Conservation (phyloP, 176 grass and related monocot species). For the Eragrostis nindensis region DNA sequence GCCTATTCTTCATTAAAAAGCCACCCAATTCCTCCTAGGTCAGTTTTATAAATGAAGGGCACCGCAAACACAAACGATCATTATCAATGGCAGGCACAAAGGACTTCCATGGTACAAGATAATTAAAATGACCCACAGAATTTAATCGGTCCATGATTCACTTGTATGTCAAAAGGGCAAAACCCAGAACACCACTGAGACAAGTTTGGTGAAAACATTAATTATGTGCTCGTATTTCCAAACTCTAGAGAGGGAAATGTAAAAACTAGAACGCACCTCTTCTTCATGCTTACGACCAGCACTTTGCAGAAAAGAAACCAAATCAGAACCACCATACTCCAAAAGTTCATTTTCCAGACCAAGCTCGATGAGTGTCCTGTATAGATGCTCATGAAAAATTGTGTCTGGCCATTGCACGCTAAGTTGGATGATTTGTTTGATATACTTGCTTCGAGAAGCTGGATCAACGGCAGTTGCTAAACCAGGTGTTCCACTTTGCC, state of each 20-base stretch:
- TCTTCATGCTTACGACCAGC: constrained; percentile 68
- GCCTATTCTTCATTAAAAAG: neutral
- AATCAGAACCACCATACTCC: constrained; percentile 92
- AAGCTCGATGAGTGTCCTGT: constrained; percentile 79
- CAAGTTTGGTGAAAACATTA: neutral
- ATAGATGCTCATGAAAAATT: constrained; percentile 87
- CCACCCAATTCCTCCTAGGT: neutral
- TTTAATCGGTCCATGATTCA: neutral
- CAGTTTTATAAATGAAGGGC: neutral
- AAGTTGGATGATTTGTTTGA: constrained; percentile 87
- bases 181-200: neutral
- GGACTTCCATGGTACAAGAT: neutral
- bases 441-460: constrained; percentile 80
- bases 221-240: constrained; percentile 4
- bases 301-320: constrained; percentile 91
- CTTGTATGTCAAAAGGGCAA: neutral
- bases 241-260: constrained; percentile 18
- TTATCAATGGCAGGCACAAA: neutral
- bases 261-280: constrained; percentile 57
- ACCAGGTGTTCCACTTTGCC: constrained; percentile 53
- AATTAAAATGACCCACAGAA: constrained; percentile 2
- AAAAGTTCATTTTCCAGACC: constrained; percentile 94
- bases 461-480: constrained; percentile 62
- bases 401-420: constrained; percentile 83
- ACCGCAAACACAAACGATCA: neutral